These are phyloP conservation scores for Zostera marina DNA, from an alignment of 116 monocot genomes.

Conservation along the genomic window DNA sequence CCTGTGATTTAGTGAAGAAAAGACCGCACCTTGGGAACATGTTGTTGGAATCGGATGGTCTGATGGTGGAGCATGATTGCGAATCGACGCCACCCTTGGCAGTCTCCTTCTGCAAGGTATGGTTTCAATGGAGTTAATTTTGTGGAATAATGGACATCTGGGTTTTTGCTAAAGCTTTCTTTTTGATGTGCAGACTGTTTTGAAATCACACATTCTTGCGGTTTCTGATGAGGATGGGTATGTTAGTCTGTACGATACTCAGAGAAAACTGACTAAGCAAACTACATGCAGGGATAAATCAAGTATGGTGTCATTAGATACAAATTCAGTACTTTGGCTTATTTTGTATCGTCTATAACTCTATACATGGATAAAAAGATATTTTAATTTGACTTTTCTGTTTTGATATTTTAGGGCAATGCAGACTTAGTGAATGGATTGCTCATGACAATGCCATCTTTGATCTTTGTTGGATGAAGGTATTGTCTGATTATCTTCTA, in stretches of 20 bases:
- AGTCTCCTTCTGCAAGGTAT: slow-evolving; percentile 74
- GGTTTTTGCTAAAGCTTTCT: not conserved
- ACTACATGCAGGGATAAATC: slow-evolving; percentile 29
- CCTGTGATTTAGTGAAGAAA: slow-evolving; percentile 21
- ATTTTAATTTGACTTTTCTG: not conserved
- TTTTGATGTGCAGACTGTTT: slow-evolving; percentile 10
- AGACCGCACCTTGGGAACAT: slow-evolving; percentile 42
- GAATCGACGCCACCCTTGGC: slow-evolving; percentile 43
- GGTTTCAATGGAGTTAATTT: not conserved
- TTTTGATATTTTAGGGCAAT: slow-evolving; percentile 27
- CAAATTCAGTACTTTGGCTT: too few relatives aligned
- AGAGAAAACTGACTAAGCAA: slow-evolving; percentile 16
- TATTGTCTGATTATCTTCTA: slow-evolving; percentile 7
- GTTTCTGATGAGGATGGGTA: slow-evolving; percentile 97
- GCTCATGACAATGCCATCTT: slow-evolving; percentile 91
- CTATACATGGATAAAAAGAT: too few relatives aligned
- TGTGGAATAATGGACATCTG: not conserved
- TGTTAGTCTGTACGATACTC: slow-evolving; percentile 66
- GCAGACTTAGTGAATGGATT: slow-evolving; percentile 58
- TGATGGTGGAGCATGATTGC: slow-evolving; percentile 52
- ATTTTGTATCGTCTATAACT: not conserved
- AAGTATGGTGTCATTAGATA: slow-evolving; percentile 16
- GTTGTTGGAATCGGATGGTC: slow-evolving; percentile 33
- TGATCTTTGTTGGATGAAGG: slow-evolving; percentile 91
- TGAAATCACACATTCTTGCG: slow-evolving; percentile 44